Base-by-base conservation (phyloP, 2,329 filamentous ascomycete species). In the Talaromyces pinophilus region DNA sequence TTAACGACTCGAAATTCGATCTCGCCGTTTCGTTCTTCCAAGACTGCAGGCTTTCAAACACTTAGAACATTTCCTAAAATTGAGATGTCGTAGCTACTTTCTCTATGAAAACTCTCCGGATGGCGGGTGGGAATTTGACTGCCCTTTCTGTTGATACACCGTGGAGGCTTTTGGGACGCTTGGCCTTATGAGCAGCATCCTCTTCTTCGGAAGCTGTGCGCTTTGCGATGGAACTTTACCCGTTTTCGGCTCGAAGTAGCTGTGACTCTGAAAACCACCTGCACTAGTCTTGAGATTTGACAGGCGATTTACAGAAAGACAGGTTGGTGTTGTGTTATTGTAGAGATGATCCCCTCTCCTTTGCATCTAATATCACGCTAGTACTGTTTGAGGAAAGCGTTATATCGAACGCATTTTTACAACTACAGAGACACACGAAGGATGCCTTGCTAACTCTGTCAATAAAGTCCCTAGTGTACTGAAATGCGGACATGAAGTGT, bases 1-100 rank as follows among this genome's bases (percentile, higher is more conserved):
- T 98, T 98, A 74, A 98, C 95, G 7, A 98, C 95, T 57, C 93
- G 90, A 78, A 98, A 98, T 77, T 98, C 93, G 72, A 99, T 98
- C 70, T 96, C 92, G 74, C 93, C 93, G 75, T 90, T 91, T 72
- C 93, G 91, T 80, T 99, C 95, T 81, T 99, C 95, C 70, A 96
- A 85, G 4, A 97, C 94, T 8, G 93, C 94, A 5, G 92, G 91
- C 88, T 92, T 57, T 11, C 2, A n/a, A 57, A 57, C 30, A 22
- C 2, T 57, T 38, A 57, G 25, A 38, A 57, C 17, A 5, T 57
- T 22, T 35, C n/a, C 54, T 13, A 38, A 38, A 38, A 13, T 38
- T 4, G 2, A 13, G 19, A 38, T 5, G 28, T 25, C 2, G 22
- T 38, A 38, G 17, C 52, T 57, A 35, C n/a, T 30, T 57, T 57